A percentile compares a stretch with the other conserved stretches of the same genome.
phyloP scores from a whole-genome alignment of 495 filamentous ascomycete genomes.

The Monascus purpureus region DNA sequence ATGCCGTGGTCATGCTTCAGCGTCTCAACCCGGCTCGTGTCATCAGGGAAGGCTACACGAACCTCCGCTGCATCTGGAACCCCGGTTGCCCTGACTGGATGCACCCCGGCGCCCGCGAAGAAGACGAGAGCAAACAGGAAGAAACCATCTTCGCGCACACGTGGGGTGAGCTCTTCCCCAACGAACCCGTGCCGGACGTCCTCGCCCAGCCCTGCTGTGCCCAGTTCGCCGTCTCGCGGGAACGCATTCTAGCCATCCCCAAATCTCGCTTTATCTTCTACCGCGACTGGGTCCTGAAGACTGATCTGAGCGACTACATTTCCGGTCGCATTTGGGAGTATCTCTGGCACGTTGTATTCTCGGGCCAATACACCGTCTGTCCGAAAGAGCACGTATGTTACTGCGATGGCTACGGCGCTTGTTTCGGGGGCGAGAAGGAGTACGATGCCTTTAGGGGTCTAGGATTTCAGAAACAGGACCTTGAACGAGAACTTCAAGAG shows the following conservation, averaged over 20 bases:
- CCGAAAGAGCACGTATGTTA: conserved; percentile 56
- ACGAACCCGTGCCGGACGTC: conserved; percentile 36
- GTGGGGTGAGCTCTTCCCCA: conserved; percentile 44
- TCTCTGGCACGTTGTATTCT: conserved; percentile 61
- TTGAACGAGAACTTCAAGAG: conserved; percentile 34
- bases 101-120: conserved; percentile 39
- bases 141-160: conserved; percentile 40
- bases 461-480: conserved; percentile 21
- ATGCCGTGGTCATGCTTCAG: conserved; percentile 38
- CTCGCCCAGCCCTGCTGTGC: conserved; percentile 49
- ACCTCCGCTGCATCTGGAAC: conserved; percentile 44
- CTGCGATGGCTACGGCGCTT: conserved; percentile 66
- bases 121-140: conserved; percentile 43
- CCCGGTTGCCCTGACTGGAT: conserved; percentile 56
- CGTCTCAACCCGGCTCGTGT: conserved; percentile 40
- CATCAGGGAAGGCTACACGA: conserved; percentile 47
- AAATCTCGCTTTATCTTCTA: conserved; percentile 45
- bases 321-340: conserved; percentile 66
- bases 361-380: conserved; percentile 41
- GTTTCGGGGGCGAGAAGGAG: conserved; percentile 48
- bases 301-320: conserved; percentile 48
- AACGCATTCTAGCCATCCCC: conserved; percentile 42
- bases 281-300: conserved; percentile 56
- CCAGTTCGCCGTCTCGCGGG: conserved; percentile 49
- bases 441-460: conserved; percentile 35